Evolutionary conservation across 305 asterid species (phyloP), one percentile per base, ranked within the genome.

Genomic region (Andrographis paniculata): DNA sequence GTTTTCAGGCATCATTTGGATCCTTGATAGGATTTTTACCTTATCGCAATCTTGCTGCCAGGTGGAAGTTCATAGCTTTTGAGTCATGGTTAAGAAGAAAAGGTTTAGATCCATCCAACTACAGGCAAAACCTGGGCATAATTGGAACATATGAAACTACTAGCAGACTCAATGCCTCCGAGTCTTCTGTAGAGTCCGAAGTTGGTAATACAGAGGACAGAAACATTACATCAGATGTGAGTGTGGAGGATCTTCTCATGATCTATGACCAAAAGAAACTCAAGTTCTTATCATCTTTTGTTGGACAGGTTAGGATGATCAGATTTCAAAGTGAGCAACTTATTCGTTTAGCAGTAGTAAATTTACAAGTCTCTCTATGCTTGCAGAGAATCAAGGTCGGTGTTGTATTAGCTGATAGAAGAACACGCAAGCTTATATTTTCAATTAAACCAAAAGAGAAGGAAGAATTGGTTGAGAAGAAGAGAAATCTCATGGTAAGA

Each of bases 81-180:
- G 98, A 89, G 67, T 82, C 98, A 27, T 89, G 98, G 98, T 69
- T 89, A 76, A 86, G 96, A 70, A 71, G 72, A 65, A 82, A 74
- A 52, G 96, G 98, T 23, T 49, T 89, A 50, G 86, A 89, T 57
- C 98, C 98, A 38, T 71, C 93, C 30, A 62, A 56, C 35, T 82
- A 78, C 70, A 71, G 84, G 72, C 85, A 89, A 78, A 81, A 73
- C 60, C 72, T 82, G 51, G 94, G 95, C 16, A 67, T 89, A 46
- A 68, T 86, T 58, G 87, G 91, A 55, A 78, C 67, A 55, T 65
- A 73, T 52, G 96, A 78, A 53, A 68, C 79, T 50, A 68, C 65
- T 52, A 74, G 74, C 61, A 41, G 30, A 62, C 49, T 24, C 2
- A 74, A 65, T 58, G 35, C 68, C 45, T 44, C 77, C 44, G 80